A percentile compares a stretch with the other conserved stretches of the same genome.
Evolutionary conservation across 164 flowering plant genomes (phyloP).

Genomic region (Stephania japonica): DNA sequence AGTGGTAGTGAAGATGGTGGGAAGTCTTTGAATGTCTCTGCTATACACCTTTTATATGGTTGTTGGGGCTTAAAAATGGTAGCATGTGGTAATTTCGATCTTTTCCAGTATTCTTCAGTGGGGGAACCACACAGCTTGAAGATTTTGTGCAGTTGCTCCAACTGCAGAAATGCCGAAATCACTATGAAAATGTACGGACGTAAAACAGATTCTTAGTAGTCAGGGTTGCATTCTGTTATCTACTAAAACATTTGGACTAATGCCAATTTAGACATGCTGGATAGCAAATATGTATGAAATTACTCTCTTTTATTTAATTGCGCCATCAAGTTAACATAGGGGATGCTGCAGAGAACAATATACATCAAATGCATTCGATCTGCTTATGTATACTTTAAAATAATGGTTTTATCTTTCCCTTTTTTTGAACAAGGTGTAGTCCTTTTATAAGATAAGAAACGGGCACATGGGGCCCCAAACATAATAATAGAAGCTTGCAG

Average conservation of each 20-base stretch:
- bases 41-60: constrained; percentile 69
- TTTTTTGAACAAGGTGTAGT: too few relatives aligned
- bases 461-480: too few relatives aligned
- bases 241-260: too few relatives aligned
- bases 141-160: constrained; percentile 82
- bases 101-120: constrained; percentile 82
- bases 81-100: constrained; percentile 74
- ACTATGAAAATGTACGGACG: neutral
- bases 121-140: constrained; percentile 89
- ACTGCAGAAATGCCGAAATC: constrained; percentile 31
- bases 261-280: too few relatives aligned
- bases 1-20: constrained; percentile 67
- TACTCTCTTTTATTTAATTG: too few relatives aligned
- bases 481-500: neutral
- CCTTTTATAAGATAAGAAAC: too few relatives aligned
- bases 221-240: neutral
- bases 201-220: neutral
- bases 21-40: constrained; percentile 67
- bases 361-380: too few relatives aligned
- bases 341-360: too few relatives aligned
- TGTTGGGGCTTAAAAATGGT: constrained; percentile 82
- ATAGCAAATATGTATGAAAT: too few relatives aligned
- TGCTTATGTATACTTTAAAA: too few relatives aligned
- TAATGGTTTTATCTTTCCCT: too few relatives aligned
- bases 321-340: too few relatives aligned